phyloP scores from a whole-genome alignment of 2,329 filamentous ascomycete genomes.

The Amauroascus niger region DNA sequence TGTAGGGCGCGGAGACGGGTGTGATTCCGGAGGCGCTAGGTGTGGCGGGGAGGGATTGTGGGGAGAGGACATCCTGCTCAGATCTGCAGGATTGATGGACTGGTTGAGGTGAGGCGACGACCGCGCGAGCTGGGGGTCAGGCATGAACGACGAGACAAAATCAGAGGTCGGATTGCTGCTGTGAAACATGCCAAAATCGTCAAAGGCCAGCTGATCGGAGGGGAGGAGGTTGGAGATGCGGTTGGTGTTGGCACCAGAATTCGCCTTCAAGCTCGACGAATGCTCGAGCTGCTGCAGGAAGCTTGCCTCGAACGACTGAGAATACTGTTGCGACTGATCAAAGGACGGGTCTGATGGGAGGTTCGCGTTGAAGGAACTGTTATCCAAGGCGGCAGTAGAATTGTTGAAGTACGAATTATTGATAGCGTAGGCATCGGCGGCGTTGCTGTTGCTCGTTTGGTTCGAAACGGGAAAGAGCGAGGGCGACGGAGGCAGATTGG shows the following conservation, averaged over 20 bases:
- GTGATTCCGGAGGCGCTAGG: slow-evolving; percentile 12
- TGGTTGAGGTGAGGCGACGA: slow-evolving; percentile 27
- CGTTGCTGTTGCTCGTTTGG: slow-evolving; percentile 20
- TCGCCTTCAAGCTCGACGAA: slow-evolving; percentile 22
- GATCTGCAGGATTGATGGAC: slow-evolving; percentile 39
- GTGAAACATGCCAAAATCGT: slow-evolving; percentile 32
- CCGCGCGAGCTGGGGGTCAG: slow-evolving; percentile 30
- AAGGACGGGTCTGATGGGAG: slow-evolving; percentile 29
- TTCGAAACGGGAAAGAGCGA: slow-evolving; percentile 20
- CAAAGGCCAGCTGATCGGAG: slow-evolving; percentile 30
- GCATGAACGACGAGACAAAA: slow-evolving; percentile 32
- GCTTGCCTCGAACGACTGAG: slow-evolving; percentile 32
- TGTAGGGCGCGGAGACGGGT: slow-evolving; percentile 12
- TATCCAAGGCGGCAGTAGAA: slow-evolving; percentile 25
- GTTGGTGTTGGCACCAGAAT: slow-evolving; percentile 29
- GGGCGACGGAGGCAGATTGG: slow-evolving; percentile 25
- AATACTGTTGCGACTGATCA: slow-evolving; percentile 27
- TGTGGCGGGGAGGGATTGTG: slow-evolving; percentile 29
- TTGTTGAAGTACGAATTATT: slow-evolving; percentile 29
- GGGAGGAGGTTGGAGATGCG: slow-evolving; percentile 28
- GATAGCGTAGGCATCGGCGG: slow-evolving; percentile 31
- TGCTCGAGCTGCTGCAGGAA: slow-evolving; percentile 31
- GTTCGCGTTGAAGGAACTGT: slow-evolving; percentile 18
- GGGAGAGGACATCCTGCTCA: slow-evolving; percentile 39
- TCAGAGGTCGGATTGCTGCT: slow-evolving; percentile 27